These are phyloP conservation scores for Scheffersomyces cryptocercus DNA, from an alignment of 1,139 yeast species.

Conservation along the genomic window DNA sequence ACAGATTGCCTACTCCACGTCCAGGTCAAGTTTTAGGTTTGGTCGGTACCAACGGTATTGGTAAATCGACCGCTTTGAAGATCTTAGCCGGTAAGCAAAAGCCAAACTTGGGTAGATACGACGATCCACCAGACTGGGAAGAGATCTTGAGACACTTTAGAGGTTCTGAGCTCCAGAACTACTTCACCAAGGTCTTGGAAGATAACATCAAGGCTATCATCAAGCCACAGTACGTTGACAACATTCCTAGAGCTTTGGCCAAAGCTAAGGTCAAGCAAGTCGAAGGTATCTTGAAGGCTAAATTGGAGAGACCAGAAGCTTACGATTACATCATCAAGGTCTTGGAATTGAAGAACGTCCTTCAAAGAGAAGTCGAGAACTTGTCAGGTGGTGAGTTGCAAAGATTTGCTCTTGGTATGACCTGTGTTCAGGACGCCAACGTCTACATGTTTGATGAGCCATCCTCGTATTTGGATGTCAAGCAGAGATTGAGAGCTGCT, in stretches of 20 bases:
- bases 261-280: constrained; percentile 88
- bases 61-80: constrained; percentile 96
- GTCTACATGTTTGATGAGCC: constrained; percentile 99
- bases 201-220: constrained; percentile 92
- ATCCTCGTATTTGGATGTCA: constrained; percentile 95
- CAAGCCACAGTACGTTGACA: constrained; percentile 97
- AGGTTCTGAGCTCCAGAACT: constrained; percentile 96
- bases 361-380: constrained; percentile 83
- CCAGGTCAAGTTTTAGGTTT: constrained; percentile 98
- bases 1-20: constrained; percentile 96
- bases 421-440: constrained; percentile 91
- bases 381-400: constrained; percentile 98
- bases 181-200: constrained; percentile 89
- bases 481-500: constrained; percentile 98
- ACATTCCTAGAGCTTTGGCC: constrained; percentile 88
- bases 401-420: constrained; percentile 96
- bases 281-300: constrained; percentile 75
- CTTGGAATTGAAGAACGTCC: constrained; percentile 71
- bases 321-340: constrained; percentile 63
- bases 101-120: constrained; percentile 92
- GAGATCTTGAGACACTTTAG: constrained; percentile 88
- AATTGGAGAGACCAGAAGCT: constrained; percentile 64
- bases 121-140: constrained; percentile 97
- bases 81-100: constrained; percentile 98
- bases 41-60: constrained; percentile 99